Percentiles rank a stretch among this genome's conserved stretches.
phyloP scores from a whole-genome alignment of 176 grass and related monocot species.

The Oryza meridionalis region DNA sequence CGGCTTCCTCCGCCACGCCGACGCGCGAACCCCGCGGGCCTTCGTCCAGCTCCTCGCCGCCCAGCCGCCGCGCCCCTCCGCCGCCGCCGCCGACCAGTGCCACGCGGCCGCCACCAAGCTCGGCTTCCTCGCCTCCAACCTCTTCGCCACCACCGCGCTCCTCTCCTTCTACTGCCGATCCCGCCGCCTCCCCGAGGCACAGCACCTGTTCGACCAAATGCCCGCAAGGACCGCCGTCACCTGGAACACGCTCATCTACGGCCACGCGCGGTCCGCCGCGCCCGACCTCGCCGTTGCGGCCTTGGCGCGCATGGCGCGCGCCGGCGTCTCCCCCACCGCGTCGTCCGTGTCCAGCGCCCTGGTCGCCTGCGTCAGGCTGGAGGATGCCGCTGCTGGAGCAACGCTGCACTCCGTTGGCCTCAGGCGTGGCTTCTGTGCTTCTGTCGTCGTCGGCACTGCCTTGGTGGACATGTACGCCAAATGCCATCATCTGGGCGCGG shows the following conservation, averaged over 20 bases:
- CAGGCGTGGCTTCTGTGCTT: not conserved
- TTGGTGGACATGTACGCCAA: slow-evolving; percentile 38
- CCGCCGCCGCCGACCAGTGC: slow-evolving; percentile 20
- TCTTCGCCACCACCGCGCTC: slow-evolving; percentile 27
- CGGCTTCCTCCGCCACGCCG: not conserved
- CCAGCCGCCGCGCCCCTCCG: not conserved
- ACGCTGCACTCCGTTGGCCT: slow-evolving; percentile 23
- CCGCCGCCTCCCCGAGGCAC: not conserved
- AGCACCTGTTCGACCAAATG: slow-evolving; percentile 53
- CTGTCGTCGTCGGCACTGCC: not conserved
- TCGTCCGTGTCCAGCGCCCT: slow-evolving; percentile 9
- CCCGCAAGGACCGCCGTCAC: slow-evolving; percentile 20
- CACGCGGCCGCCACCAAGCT: slow-evolving; percentile 19
- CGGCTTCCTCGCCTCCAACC: not conserved
- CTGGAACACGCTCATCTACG: slow-evolving; percentile 36
- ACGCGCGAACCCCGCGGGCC: slow-evolving; percentile 19
- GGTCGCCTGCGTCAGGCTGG: not conserved
- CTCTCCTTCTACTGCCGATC: slow-evolving; percentile 14
- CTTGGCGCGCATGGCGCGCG: not conserved
- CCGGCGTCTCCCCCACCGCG: not conserved
- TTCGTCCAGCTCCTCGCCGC: slow-evolving; percentile 43
- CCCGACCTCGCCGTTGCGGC: not conserved
- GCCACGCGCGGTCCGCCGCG: not conserved
- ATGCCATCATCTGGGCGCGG: not conserved
- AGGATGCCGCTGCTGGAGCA: not conserved